Conservation (phyloP, 768 basidiomycete genomes). For the Trametes cingulata region DNA sequence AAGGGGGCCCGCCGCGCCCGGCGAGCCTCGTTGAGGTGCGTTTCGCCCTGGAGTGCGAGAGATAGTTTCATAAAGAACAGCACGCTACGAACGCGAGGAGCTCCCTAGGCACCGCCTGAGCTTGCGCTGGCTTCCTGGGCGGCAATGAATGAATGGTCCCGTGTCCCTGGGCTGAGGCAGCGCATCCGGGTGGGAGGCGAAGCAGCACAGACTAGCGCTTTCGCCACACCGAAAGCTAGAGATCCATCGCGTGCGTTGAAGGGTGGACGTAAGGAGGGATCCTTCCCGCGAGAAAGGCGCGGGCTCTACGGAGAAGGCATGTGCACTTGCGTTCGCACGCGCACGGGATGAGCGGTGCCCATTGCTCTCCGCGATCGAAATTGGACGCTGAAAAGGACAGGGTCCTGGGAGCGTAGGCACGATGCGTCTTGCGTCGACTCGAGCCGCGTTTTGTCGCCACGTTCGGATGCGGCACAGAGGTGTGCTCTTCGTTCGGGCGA, state of each 20-base stretch:
- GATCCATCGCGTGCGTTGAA: background rate
- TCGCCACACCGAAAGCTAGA: background rate
- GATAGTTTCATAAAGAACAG: constrained; percentile 11
- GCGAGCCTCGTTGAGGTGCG: background rate
- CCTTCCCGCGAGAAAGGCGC: constrained; percentile 5
- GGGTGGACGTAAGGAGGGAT: constrained; percentile 4
- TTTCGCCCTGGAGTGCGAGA: constrained; percentile 2
- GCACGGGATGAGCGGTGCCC: background rate
- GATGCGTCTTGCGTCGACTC: background rate
- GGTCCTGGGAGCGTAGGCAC: background rate
- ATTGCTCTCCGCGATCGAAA: background rate
- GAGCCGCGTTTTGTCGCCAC: background rate
- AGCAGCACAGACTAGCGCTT: background rate
- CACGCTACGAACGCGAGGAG: constrained; percentile 11
- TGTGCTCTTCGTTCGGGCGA: background rate
- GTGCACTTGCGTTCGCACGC: background rate
- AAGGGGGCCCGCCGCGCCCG: background rate
- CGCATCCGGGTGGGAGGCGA: constrained; percentile 6
- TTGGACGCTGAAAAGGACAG: background rate
- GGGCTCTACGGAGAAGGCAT: background rate
- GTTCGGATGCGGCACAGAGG: background rate
- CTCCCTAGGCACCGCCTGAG: constrained; percentile 14
- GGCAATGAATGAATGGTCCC: constrained; percentile 3
- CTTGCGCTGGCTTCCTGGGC: background rate
- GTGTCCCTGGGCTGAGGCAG: background rate